A percentile compares a stretch with the other conserved stretches of the same genome.
phyloP scores from a whole-genome alignment of 768 basidiomycete genomes.

The Omphalotus guepiniiformis region DNA sequence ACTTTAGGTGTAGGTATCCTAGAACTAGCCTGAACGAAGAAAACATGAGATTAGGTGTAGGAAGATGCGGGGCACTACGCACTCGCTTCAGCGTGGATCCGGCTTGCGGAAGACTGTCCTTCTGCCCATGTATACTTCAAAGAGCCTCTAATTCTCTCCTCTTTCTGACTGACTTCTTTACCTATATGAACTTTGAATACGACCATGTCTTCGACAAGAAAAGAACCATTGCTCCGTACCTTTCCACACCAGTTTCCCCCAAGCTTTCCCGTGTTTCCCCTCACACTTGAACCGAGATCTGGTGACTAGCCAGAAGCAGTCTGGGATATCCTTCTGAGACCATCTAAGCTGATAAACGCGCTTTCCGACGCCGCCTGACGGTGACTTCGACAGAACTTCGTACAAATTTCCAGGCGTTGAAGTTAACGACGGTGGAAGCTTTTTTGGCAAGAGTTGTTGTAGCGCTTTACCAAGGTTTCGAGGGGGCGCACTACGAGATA shows the following conservation, averaged over 20 bases:
- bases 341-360: conserved; percentile 72
- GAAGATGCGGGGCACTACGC: not conserved
- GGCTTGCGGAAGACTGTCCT: conserved; percentile 43
- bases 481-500: conserved; percentile 15
- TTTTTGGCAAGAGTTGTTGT: conserved; percentile 52
- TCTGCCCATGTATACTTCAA: conserved; percentile 73
- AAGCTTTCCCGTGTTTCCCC: conserved; percentile 76
- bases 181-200: conserved; percentile 35
- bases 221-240: conserved; percentile 41
- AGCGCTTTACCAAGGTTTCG: conserved; percentile 35
- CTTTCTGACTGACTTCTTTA: conserved; percentile 50
- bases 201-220: conserved; percentile 3
- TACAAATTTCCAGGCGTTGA: conserved; percentile 61
- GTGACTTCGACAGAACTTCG: conserved; percentile 65
- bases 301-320: conserved; percentile 76
- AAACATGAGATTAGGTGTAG: no score
- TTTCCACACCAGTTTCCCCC: conserved; percentile 78
- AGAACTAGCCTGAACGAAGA: no score
- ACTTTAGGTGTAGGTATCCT: no score
- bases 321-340: conserved; percentile 59
- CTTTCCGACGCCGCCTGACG: conserved; percentile 63
- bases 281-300: conserved; percentile 66
- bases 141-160: conserved; percentile 63
- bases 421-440: conserved; percentile 58
- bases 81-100: no score